phyloP scores from a whole-genome alignment of 2,329 filamentous ascomycete genomes.

The Macroventuria anomochaeta region DNA sequence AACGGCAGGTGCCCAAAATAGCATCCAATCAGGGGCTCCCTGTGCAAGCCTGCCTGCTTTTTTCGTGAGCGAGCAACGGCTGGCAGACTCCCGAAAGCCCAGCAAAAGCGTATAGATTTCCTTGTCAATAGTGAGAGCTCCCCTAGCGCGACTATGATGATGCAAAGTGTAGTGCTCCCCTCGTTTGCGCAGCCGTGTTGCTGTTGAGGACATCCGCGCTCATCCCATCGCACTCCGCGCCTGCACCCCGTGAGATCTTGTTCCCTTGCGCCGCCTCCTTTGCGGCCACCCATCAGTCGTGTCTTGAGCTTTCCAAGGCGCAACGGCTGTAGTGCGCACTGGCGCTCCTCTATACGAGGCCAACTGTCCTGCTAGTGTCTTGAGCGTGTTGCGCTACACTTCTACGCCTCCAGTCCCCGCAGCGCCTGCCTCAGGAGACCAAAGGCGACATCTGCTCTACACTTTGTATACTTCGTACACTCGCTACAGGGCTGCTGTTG shows the following conservation, averaged over 20 bases:
- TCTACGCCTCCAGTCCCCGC: conserved; percentile 13
- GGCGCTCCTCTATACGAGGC: conserved; percentile 15
- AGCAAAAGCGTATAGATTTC: conserved; percentile 6
- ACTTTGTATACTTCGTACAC: conserved; percentile 10
- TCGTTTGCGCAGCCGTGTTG: conserved; percentile 1
- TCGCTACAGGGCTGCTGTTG: conserved; percentile 14
- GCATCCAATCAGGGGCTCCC: conserved; percentile 7
- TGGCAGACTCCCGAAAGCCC: not conserved
- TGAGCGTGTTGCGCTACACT: conserved; percentile 15
- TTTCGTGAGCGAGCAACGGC: conserved; percentile 2
- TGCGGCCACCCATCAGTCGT: conserved; percentile 11
- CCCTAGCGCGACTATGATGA: conserved; percentile 4
- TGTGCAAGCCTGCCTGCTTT: not conserved
- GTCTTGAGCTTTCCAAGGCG: conserved; percentile 5
- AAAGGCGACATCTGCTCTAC: conserved; percentile 2
- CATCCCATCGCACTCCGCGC: not conserved
- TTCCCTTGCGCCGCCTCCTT: conserved; percentile 12
- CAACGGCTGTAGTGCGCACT: conserved; percentile 16
- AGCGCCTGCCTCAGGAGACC: conserved; percentile 10
- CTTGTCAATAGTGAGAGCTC: not conserved
- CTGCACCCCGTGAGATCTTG: not conserved
- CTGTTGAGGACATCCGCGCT: not conserved
- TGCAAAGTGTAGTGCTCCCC: not conserved
- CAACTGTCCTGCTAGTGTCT: conserved; percentile 13
- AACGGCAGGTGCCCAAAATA: conserved; percentile 4